Base-by-base conservation (phyloP, 73 alveolate genomes). In the Paramecium biaurelia region DNA sequence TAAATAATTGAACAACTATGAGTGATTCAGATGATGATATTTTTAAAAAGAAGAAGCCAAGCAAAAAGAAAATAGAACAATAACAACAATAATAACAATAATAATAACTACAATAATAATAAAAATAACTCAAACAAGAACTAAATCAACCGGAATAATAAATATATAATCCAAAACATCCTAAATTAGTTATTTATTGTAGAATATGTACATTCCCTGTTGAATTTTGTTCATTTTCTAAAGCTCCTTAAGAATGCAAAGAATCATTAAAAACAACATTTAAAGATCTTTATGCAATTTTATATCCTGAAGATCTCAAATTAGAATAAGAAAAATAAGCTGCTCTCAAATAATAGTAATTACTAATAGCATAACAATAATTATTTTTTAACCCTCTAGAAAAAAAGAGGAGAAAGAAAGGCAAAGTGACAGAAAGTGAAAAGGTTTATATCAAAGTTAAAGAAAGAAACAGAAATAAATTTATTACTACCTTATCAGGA, bases 31-130 rank as follows among this genome's bases (percentile, higher is more conserved):
- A 72, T 12, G 86, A 72, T 72, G 86, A 72, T 37, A 34, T 72
- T 34, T 72, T 72, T 72, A 72, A 72, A 37, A 72, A 72, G 86
- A 72, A 72, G 24, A 72, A 72, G 58, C 86, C 86, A 63, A 63
- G 49, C 26, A 63, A 63, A 32, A 63, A 26, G 26, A 63, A 63
- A 63, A 26, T 26, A 2, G 84, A 63, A 63, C 26, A 63, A 63
- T 24, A 63, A 72, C 45, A 32, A 37, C 34, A 72, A 67, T 9
- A 47, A 47, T 11, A 72, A n/a, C 37, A 72, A 72, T 15, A 72
- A 72, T 20, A 72, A 37, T 18, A 35, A 72, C 24, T 32, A 34
- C 86, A 14, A 34, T 72, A 72, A 72, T 18, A 72, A 37, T 35
- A 72, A 72, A 38, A 72, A 37, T 37, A 72, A 38, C 38, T 11